Evolutionary conservation across 192 early-diverging fungal species (phyloP).

Genomic region (Backusella mclennaniae): DNA sequence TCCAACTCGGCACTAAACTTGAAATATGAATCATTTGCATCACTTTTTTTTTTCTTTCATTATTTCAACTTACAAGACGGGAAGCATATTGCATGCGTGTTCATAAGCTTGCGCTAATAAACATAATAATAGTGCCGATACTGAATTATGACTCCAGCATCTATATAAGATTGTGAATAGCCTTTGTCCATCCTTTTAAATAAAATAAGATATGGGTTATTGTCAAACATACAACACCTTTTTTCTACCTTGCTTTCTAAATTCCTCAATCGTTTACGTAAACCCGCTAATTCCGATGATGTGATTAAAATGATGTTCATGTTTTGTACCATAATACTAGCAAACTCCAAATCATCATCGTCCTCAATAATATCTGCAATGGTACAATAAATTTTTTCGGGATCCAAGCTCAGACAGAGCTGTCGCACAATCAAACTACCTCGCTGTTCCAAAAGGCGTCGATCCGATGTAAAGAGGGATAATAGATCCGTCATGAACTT

Average conservation of each 20-base stretch:
- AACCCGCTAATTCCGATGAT: conserved; percentile 82
- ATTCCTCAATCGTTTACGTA: conserved; percentile 78
- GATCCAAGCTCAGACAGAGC: conserved; percentile 84
- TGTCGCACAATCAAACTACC: conserved; percentile 93
- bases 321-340: conserved; percentile 95
- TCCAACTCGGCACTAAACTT: conserved; percentile 75
- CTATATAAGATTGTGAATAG: conserved; percentile 87
- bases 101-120: conserved; percentile 96
- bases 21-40: neutral
- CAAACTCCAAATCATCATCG: conserved; percentile 93
- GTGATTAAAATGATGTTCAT: conserved; percentile 96
- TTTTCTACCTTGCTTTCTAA: conserved; percentile 59
- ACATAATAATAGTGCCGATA: conserved; percentile 90
- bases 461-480: conserved; percentile 85
- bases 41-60: neutral
- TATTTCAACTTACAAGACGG: conserved; percentile 62
- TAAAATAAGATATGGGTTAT: no score
- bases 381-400: conserved; percentile 88
- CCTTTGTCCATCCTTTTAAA: conserved; percentile 64
- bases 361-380: conserved; percentile 86
- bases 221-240: neutral
- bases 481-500: conserved; percentile 89
- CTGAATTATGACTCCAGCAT: conserved; percentile 96
- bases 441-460: conserved; percentile 83
- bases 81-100: conserved; percentile 77